A percentile compares a stretch with the other conserved stretches of the same genome.
These are phyloP conservation scores for Kodamaea alishanica DNA, from an alignment of 1,139 yeast genomes.

Conservation along the genomic window DNA sequence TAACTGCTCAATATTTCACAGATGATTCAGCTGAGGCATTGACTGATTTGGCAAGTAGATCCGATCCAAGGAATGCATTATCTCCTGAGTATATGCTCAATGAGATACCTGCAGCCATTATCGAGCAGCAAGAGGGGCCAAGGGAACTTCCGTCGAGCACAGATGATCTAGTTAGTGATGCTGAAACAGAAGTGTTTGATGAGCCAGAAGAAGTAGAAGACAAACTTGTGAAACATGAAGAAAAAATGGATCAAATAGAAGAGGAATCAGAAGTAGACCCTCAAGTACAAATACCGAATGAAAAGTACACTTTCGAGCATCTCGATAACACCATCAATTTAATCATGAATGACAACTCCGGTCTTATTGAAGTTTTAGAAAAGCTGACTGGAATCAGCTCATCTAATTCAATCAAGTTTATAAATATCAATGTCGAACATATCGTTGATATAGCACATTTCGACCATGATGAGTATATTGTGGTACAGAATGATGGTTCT, in stretches of 20 bases:
- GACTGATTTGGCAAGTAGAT: constrained; percentile 3
- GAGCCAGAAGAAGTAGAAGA: constrained; percentile 2
- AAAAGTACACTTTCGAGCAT: too few relatives aligned
- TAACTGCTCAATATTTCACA: constrained; percentile 12
- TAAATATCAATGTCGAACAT: constrained; percentile 6
- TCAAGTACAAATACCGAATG: too few relatives aligned
- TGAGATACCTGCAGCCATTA: too few relatives aligned
- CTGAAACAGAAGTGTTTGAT: constrained; percentile 16
- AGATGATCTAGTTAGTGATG: constrained; percentile 14
- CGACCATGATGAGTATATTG: constrained; percentile 9
- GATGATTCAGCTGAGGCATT: constrained; percentile 7
- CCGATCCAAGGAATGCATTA: background rate
- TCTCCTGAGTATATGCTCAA: background rate
- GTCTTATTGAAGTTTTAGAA: constrained; percentile 4
- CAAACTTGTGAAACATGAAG: background rate
- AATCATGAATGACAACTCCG: constrained; percentile 4
- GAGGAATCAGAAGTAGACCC: background rate
- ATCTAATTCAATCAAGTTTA: constrained; percentile 5
- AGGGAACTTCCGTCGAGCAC: constrained; percentile 1
- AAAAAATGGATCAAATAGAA: background rate
- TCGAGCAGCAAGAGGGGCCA: too few relatives aligned
- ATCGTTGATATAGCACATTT: constrained; percentile 6
- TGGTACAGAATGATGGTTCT: constrained; percentile 11
- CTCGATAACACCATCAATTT: too few relatives aligned
- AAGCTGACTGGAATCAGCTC: constrained; percentile 3